Base-by-base conservation (phyloP, 176 grass and related monocot species). In the Oryza glaberrima region DNA sequence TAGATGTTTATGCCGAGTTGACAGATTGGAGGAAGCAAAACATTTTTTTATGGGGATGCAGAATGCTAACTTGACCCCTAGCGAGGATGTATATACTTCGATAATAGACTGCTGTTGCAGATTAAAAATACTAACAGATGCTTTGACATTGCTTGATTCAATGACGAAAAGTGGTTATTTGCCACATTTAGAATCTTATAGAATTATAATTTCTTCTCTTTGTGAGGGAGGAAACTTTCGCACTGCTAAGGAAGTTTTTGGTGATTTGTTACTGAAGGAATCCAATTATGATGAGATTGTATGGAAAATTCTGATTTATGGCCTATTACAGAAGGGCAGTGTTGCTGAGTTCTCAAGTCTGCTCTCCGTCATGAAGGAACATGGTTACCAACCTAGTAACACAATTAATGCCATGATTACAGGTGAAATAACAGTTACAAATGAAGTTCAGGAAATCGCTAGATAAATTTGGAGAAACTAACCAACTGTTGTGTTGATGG, bases 281-380 rank as follows among this genome's bases (percentile, higher is more conserved):
- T 97, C 94, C 88, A 94, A 91, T 82, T 78, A 78, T 16, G 86
- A 97, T 94, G 94, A 97, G 86, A 85, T 97, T 84, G 92, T 75
- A 67, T 90, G 92, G 90, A 97, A 90, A 76, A 97, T 97, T 87
- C 87, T 97, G 72, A 80, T 94, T 87, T 88, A 92, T 90, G 86
- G 82, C 46, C 72, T 97, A 76, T 81, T 97, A 81, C 56, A 70
- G 73, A 94, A 81, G 30, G 92, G 90, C 22, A 85, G 87, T 79
- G 78, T 78, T 79, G 69, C 89, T 81, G 75, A 87, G 61, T 94
- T 86, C 75, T 90, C 77, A 41, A 73, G 78, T 26, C 85, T 94
- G 49, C 81, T 97, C 25, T 87, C 82, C 9, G 54, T 92, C 60
- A 94, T 97, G 92, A 90, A 91, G 76, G 90, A 91, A 81, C 81